Evolutionary conservation across 192 early-diverging fungal species (phyloP).

Genomic region (Coemansia sp.): DNA sequence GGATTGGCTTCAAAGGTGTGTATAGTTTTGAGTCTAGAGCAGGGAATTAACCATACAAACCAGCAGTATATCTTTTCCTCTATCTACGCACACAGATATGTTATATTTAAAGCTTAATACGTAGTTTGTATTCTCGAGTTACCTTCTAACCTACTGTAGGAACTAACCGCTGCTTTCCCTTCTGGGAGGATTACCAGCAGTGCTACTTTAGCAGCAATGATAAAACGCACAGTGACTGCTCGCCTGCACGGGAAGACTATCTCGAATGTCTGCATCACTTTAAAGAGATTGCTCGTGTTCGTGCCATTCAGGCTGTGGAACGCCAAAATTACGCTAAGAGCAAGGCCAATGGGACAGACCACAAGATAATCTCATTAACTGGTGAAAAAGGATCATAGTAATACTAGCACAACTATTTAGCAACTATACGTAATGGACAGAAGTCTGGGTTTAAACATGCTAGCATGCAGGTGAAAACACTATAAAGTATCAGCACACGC

Average conservation of each 20-base stretch:
- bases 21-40: not conserved
- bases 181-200: slow-evolving; percentile 96
- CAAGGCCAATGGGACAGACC: slow-evolving; percentile 46
- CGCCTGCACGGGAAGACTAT: slow-evolving; percentile 85
- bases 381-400: not conserved
- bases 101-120: not conserved
- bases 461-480: not conserved
- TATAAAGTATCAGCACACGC: not conserved
- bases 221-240: slow-evolving; percentile 73
- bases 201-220: slow-evolving; percentile 78
- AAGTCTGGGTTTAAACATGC: not conserved
- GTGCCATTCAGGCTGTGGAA: slow-evolving; percentile 52
- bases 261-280: slow-evolving; percentile 93
- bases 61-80: not conserved
- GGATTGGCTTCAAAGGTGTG: slow-evolving; percentile 52
- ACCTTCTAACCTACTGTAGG: slow-evolving; percentile 46
- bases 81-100: not conserved
- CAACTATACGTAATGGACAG: not conserved
- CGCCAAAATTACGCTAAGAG: slow-evolving; percentile 43
- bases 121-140: not conserved
- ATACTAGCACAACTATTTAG: not conserved
- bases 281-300: slow-evolving; percentile 71
- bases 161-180: slow-evolving; percentile 89
- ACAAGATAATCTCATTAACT: slow-evolving; percentile 44
- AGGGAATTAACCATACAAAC: not conserved